Conservation (phyloP, 108 stramenopile genomes). For the Aurantiochytrium sp. region DNA sequence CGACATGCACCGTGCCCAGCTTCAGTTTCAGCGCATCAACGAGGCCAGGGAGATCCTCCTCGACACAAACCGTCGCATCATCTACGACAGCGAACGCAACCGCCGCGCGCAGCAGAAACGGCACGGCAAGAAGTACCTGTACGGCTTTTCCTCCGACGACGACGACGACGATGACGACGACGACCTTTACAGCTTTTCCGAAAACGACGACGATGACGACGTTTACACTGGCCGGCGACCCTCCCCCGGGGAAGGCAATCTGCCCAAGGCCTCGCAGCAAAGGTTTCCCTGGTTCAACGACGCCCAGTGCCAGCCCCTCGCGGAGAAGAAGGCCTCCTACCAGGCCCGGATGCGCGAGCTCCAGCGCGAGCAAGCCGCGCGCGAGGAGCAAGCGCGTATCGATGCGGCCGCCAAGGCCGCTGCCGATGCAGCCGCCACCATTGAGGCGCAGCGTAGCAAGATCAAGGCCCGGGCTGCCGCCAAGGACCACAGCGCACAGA, state of each 20-base stretch:
- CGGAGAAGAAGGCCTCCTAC: not conserved
- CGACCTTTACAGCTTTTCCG: not conserved
- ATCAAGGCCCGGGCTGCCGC: not conserved
- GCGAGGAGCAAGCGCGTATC: not conserved
- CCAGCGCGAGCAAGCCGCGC: not conserved
- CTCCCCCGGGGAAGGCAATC: not conserved
- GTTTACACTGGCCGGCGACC: not conserved
- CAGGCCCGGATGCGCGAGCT: not conserved
- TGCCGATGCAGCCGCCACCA: not conserved
- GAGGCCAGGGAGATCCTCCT: not conserved
- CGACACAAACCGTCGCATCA: not conserved
- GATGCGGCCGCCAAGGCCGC: not conserved
- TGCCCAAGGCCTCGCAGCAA: not conserved
- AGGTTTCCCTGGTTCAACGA: not conserved
- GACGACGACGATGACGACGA: not conserved
- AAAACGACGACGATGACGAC: not conserved
- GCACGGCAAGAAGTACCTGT: no score
- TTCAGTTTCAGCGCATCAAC: not conserved
- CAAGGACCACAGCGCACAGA: not conserved
- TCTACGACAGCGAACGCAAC: conserved; percentile 3
- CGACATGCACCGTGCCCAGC: not conserved
- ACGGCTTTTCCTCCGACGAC: no score
- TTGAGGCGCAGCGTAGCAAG: not conserved
- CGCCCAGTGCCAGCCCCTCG: not conserved
- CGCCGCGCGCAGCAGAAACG: no score